Base-by-base conservation (phyloP, 1,284 basidiomycete genomes). In the Moesziomyces antarcticus region DNA sequence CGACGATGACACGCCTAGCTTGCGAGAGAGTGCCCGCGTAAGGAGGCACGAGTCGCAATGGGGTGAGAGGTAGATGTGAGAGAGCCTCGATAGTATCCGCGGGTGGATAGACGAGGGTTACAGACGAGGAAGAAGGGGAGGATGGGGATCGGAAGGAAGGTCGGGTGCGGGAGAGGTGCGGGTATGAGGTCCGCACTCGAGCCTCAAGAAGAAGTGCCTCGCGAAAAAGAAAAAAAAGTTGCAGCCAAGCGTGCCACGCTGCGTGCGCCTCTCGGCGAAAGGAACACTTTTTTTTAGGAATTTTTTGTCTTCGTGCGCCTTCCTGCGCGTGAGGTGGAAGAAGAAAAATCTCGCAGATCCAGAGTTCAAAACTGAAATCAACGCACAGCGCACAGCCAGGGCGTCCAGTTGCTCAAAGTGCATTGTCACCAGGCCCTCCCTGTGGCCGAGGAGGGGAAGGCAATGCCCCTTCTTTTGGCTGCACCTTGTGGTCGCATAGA, bases 61-160 rank as follows among this genome's bases (percentile, higher is more conserved):
- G 13, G 46, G 27, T 48, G 33, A 46, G 33, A 40, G 18, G 54
- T 21, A 37, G 6, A 20, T 41, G 9, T 3, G 7, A 41, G 41
- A 30, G 9, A 25, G 43, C 51, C 65, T 68, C 59, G 45, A 57
- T 13, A 37, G 44, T 46, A 58, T 68, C 65, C 65, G 55, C 65
- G 49, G 56, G 27, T 70, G 67, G 61, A 63, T 53, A 53, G 35
- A 5, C 44, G 50, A 46, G 49, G 58, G 33, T n/a, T 11, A 21
- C 18, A 22, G 53, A 30, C 20, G 41, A 48, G 18, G n/a, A 9
- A 20, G 30, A 40, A 21, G 18, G 22, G 24, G 51, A 42, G 41
- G 59, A 40, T 59, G 51, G 43, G n/a, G 42, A 49, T 57, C 33
- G 53, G 53, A 35, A 61, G 25, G 41, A 41, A 57, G 14, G 45